These are phyloP conservation scores for Cryphonectria radicalis DNA, from an alignment of 2,329 filamentous ascomycete genomes.

Conservation along the genomic window DNA sequence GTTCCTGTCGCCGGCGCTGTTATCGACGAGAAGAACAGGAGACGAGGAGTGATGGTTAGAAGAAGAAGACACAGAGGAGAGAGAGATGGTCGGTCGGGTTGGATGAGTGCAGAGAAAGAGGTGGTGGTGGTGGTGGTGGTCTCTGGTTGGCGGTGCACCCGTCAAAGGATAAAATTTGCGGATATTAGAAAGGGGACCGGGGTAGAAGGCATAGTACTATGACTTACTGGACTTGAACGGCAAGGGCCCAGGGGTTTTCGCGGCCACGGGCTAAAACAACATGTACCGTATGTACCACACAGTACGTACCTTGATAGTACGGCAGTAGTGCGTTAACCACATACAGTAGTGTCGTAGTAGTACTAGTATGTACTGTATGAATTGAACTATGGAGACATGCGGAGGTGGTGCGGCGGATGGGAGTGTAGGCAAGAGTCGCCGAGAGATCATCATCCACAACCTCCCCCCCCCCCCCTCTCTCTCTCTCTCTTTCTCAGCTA, in stretches of 20 bases:
- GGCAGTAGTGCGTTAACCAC: background rate
- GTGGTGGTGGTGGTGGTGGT: background rate
- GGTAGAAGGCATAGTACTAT: background rate
- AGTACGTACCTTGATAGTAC: background rate
- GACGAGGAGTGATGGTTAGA: background rate
- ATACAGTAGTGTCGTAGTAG: background rate
- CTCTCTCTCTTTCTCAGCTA: too few species aligned
- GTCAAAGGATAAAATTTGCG: constrained; percentile 22
- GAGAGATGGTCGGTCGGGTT: background rate
- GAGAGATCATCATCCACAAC: too few species aligned
- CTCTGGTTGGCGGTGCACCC: constrained; percentile 6
- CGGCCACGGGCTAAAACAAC: background rate
- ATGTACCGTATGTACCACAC: background rate
- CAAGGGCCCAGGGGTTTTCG: background rate
- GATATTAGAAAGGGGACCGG: constrained; percentile 12
- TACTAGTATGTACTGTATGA: background rate
- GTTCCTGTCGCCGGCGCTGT: background rate
- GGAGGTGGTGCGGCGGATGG: background rate
- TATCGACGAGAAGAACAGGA: background rate
- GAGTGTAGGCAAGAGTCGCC: too few species aligned
- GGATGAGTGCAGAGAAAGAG: background rate
- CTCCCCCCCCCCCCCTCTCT: too few species aligned
- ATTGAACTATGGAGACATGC: background rate
- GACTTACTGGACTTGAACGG: background rate
- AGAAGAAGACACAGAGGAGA: background rate